Conservation (phyloP, 192 early-diverging fungal genomes). For the Backusella australiensis region DNA sequence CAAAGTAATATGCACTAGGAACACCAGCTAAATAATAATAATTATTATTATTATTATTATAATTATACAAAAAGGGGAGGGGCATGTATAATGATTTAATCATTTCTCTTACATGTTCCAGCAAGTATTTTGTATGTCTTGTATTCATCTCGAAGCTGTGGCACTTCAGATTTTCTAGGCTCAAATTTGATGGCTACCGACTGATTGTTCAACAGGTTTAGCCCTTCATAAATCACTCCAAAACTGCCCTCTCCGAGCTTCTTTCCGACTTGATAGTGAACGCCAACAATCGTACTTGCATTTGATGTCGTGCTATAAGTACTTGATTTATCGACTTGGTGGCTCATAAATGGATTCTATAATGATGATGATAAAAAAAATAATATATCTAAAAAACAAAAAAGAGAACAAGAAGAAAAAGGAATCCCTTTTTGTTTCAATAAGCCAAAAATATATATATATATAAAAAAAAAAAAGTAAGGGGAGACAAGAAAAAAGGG, state of each 20-base stretch:
- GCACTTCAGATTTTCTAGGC: constrained; percentile 93
- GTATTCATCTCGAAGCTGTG: constrained; percentile 95
- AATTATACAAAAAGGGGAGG: background rate
- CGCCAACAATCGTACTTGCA: constrained; percentile 83
- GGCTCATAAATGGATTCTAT: background rate
- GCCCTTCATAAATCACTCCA: constrained; percentile 98
- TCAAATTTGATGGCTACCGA: constrained; percentile 97
- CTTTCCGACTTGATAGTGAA: constrained; percentile 95
- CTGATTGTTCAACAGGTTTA: constrained; percentile 85
- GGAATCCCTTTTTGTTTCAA: constrained; percentile 6
- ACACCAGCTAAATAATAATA: constrained; percentile 62
- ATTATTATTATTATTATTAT: background rate
- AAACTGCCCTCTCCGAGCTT: constrained; percentile 98
- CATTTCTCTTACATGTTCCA: constrained; percentile 46
- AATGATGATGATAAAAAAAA: background rate
- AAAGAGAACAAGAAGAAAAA: constrained; percentile 5
- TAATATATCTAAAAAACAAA: background rate
- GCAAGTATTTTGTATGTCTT: constrained; percentile 91
- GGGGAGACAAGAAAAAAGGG: background rate
- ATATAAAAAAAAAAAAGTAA: background rate
- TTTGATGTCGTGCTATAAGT: background rate
- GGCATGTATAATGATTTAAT: background rate
- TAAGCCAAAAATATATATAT: background rate
- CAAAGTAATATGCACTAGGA: constrained; percentile 91
- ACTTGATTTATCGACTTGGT: background rate